phyloP scores from a whole-genome alignment of 805 yeast genomes.

The Vanderwaltozyma verrucispora region DNA sequence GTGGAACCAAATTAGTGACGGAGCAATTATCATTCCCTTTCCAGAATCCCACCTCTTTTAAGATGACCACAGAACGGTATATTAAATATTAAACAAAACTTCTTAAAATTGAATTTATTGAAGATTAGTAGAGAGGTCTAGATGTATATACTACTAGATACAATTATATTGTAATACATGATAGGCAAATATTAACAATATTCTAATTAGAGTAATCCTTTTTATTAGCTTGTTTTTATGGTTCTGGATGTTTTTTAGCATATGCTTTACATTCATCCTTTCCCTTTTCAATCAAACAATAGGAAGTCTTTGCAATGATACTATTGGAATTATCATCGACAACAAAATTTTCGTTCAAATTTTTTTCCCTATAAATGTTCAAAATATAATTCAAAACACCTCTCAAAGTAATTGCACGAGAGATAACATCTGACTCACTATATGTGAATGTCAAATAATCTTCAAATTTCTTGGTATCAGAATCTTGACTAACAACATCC shows the following conservation, averaged over 20 bases:
- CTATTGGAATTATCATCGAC: conserved; percentile 3
- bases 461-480: conserved; percentile 9
- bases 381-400: conserved; percentile 29
- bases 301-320: conserved; percentile 6
- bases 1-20: too few species aligned
- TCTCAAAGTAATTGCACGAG: conserved; percentile 24
- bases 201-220: not conserved
- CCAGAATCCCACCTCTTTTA: too few species aligned
- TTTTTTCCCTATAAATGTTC: conserved; percentile 15
- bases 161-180: too few species aligned
- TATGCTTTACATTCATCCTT: not conserved
- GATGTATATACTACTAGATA: too few species aligned
- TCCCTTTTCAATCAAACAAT: conserved; percentile 1
- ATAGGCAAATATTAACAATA: too few species aligned
- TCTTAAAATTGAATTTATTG: too few species aligned
- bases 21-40: too few species aligned
- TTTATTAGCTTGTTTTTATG: not conserved
- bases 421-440: conserved; percentile 30
- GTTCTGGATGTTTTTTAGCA: too few species aligned
- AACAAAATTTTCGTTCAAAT: conserved; percentile 4
- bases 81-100: too few species aligned
- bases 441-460: conserved; percentile 32
- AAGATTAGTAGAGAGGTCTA: too few species aligned
- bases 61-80: too few species aligned
- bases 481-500: conserved; percentile 8